phyloP scores from a whole-genome alignment of 177 flowering plant genomes.

The Tripterygium wilfordii region DNA sequence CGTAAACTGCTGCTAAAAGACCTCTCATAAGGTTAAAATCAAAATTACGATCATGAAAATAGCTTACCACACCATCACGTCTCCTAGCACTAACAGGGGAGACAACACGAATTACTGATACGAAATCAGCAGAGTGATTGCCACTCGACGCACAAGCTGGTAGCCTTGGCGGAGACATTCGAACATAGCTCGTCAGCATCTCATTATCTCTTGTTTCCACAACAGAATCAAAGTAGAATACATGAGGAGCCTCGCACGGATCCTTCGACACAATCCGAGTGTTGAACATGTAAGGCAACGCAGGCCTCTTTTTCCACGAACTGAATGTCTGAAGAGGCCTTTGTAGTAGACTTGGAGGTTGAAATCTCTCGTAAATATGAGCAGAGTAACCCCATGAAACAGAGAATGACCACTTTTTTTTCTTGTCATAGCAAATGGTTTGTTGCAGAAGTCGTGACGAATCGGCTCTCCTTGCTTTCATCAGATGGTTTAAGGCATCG shows the following conservation, averaged over 20 bases:
- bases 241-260: slow-evolving; percentile 59
- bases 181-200: slow-evolving; percentile 23
- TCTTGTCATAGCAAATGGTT: slow-evolving; percentile 30
- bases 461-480: slow-evolving; percentile 18
- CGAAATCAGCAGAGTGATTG: slow-evolving; percentile 33
- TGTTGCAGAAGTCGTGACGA: slow-evolving; percentile 29
- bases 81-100: slow-evolving; percentile 27
- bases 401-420: slow-evolving; percentile 36
- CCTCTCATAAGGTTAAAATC: neutral
- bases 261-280: slow-evolving; percentile 21
- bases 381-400: slow-evolving; percentile 69
- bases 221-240: slow-evolving; percentile 40
- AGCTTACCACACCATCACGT: slow-evolving; percentile 3
- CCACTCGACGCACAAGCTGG: slow-evolving; percentile 28
- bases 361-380: slow-evolving; percentile 41
- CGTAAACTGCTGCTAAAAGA: too few species aligned
- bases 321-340: slow-evolving; percentile 53
- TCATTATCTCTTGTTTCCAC: slow-evolving; percentile 3
- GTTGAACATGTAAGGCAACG: slow-evolving; percentile 45
- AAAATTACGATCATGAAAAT: neutral
- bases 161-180: slow-evolving; percentile 14
- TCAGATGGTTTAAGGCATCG: slow-evolving; percentile 24
- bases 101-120: slow-evolving; percentile 32
- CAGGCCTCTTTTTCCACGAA: slow-evolving; percentile 27
- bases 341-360: slow-evolving; percentile 30